Base-by-base conservation (phyloP, 192 early-diverging fungal genomes). In the Backusella parvicylindrica region DNA sequence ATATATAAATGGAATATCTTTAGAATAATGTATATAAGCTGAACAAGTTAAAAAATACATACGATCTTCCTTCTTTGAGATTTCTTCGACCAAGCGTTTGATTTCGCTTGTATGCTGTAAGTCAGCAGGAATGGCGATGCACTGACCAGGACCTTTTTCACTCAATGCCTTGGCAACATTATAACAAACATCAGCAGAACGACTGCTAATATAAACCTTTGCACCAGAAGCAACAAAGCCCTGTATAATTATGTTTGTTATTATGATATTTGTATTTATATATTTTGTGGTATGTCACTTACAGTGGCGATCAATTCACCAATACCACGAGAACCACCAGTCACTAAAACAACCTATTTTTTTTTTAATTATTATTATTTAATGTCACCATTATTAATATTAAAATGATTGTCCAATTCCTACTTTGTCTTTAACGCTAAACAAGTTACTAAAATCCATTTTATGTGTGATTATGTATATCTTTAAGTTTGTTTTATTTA, bases 151-250 rank as follows among this genome's bases (percentile, higher is more conserved):
- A 2, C 91, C 93, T 56, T 83, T 70, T 40, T 81, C 75, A 71
- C 77, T 93, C 70, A 98, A 85, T 69, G 92, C 91, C 6, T 75
- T 68, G 2, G 95, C 95, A 5, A 87, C 89, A 70, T 85, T 80
- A 31, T 89, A 86, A 63, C 89, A 87, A 2, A 87, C 88, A 3
- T 79, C 67, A 6, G 82, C 84, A 67, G 91, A 93, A 73, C 97
- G 92, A 31, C 92, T 92, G 26, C 92, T 90, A 74, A 98, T 97
- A 79, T 98, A 98, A 16, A 99, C 97, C 75, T 86, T 93, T 67
- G 94, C 95, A 4, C 97, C 97, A 84, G 94, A 93, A 75, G 88
- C 89, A 43, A 97, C 90, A 72, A 96, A 92, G 9, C 92, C 93
- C 69, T 88, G 72, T 18, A n/a, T 68, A 0, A 71, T 28, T 23